Base-by-base conservation (phyloP, 495 filamentous ascomycete genomes). In the Daldinia concentrica region DNA sequence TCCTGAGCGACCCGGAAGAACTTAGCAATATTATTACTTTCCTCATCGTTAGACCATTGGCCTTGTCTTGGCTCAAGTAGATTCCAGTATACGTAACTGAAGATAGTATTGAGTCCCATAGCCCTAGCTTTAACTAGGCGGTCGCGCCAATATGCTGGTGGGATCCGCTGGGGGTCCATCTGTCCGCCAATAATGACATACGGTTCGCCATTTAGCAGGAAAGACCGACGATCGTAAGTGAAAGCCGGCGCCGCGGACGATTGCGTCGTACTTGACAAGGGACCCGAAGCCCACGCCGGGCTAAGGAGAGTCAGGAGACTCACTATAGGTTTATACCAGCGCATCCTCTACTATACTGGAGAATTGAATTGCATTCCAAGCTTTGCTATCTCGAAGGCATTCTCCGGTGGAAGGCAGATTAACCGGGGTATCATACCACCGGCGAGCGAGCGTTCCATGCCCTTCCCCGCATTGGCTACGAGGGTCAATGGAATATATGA, bases 141-240 rank as follows among this genome's bases (percentile, higher is more conserved):
- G 58, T 82, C 78, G 11, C 66, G 64, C 83, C 83, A 85, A 50
- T 83, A 79, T 48, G 74, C 61, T 22, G 75, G 70, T 0, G 82
- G 83, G 36, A 85, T 80, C 4, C 81, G 76, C 63, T 85, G 83
- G 0, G 82, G 81, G 51, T 85, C 83, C 79, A 85, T 85, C 68
- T 85, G 83, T 1, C 83, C 83, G 3, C 83, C 83, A 45, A 84
- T 79, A 26, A 85, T 82, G 41, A 81, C 77, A 66, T 75, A 80
- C 14, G 77, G 81, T 48, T 78, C 71, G 59, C 80, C 80, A 74
- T 82, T 50, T 6, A 84, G 77, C 15, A 83, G 77, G 63, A 85
- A 85, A 5, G 78, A 79, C 34, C 61, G 69, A 8, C 72, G 56
- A 43, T 76, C 61, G 24, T 78, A 78, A 3, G 74, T 75, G 62